These are phyloP conservation scores for Kwoniella sp. DNA, from an alignment of 768 basidiomycete species.

Conservation along the genomic window DNA sequence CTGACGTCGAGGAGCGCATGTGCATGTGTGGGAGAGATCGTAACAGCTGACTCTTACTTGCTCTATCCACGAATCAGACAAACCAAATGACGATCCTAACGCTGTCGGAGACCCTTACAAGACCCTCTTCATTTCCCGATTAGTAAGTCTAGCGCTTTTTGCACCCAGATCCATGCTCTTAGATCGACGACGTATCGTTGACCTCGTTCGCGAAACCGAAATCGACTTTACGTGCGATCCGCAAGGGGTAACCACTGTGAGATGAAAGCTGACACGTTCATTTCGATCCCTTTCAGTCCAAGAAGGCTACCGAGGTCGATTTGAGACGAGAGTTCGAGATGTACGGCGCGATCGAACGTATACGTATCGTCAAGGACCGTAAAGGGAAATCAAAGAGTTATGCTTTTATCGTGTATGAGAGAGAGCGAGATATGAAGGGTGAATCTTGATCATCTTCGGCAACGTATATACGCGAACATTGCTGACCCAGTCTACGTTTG, in stretches of 20 bases:
- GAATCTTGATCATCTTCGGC: conserved; percentile 25
- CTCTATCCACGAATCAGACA: conserved; percentile 64
- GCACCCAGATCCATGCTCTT: no score
- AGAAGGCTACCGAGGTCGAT: conserved; percentile 86
- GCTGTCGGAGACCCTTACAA: conserved; percentile 97
- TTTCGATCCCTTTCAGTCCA: conserved; percentile 64
- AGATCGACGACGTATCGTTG: no score
- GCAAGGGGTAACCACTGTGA: conserved; percentile 4
- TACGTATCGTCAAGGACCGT: conserved; percentile 88
- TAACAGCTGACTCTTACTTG: not conserved
- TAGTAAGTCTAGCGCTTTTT: conserved; percentile 72
- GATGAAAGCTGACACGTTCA: not conserved
- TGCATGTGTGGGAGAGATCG: not conserved
- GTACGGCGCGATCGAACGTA: conserved; percentile 91
- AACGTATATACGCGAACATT: conserved; percentile 48
- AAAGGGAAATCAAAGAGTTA: conserved; percentile 86
- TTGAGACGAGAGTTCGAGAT: conserved; percentile 92
- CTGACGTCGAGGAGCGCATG: no score
- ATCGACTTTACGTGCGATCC: not conserved
- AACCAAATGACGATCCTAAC: conserved; percentile 85
- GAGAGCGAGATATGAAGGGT: conserved; percentile 99
- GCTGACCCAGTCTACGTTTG: conserved; percentile 55
- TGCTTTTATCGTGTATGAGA: conserved; percentile 95
- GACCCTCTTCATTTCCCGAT: conserved; percentile 90
- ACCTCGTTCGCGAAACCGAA: conserved; percentile 2